phyloP scores from a whole-genome alignment of 2,329 filamentous ascomycete species.

The Calonectria fujianensis region DNA sequence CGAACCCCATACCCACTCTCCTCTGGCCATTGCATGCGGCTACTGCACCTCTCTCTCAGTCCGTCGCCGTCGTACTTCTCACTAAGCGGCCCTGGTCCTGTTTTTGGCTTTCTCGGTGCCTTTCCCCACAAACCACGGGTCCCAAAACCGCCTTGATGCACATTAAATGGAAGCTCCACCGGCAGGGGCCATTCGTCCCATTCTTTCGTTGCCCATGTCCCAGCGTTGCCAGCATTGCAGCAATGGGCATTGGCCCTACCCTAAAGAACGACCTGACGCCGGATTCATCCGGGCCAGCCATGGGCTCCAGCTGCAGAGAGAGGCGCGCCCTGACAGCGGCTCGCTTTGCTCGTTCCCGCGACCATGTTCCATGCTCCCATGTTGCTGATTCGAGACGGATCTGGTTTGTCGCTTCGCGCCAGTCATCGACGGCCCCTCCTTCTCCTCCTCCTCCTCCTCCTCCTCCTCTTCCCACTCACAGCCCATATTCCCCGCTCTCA shows the following conservation, averaged over 20 bases:
- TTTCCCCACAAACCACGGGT: slow-evolving; percentile 30
- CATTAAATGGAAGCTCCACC: slow-evolving; percentile 27
- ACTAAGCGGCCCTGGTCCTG: background rate
- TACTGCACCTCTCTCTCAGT: background rate
- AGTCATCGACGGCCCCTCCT: slow-evolving; percentile 12
- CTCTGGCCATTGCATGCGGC: slow-evolving; percentile 10
- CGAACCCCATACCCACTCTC: slow-evolving; percentile 23
- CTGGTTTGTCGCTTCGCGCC: slow-evolving; percentile 1
- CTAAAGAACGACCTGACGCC: slow-evolving; percentile 26
- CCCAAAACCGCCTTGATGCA: slow-evolving; percentile 15
- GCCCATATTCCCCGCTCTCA: slow-evolving; percentile 20
- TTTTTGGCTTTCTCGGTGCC: slow-evolving; percentile 5
- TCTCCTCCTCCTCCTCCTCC: background rate
- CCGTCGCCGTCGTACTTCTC: background rate
- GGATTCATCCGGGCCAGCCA: slow-evolving; percentile 28
- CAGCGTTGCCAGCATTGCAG: background rate
- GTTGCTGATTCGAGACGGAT: slow-evolving; percentile 9
- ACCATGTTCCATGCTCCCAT: background rate
- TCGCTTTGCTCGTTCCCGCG: slow-evolving; percentile 8
- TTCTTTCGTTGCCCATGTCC: background rate
- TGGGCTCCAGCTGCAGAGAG: background rate
- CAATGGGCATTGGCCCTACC: slow-evolving; percentile 12
- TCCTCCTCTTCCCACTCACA: background rate
- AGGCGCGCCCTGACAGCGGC: slow-evolving; percentile 16
- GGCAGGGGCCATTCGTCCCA: slow-evolving; percentile 10